Base-by-base conservation (phyloP, 148 eudicot species). In the Nyssa sinensis region DNA sequence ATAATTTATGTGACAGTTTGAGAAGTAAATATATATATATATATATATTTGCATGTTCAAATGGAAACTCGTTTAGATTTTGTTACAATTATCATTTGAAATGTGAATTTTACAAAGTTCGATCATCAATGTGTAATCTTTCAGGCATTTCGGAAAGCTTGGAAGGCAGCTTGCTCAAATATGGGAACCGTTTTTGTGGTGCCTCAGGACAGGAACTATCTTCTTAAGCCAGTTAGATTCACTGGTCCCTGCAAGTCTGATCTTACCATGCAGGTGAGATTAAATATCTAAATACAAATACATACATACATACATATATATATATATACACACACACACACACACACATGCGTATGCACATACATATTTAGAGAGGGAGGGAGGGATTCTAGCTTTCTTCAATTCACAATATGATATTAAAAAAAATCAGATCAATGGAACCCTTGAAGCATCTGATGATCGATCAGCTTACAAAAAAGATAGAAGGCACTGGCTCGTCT, bases 101-200 rank as follows among this genome's bases (percentile, higher is more conserved):
- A 13, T 23, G 28, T 23, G 30, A 27, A 4, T n/a, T 60, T 2
- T 27, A 23, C 37, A 0, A 68, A 21, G 44, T 39, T 39, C 1
- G 6, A 12, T 1, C 44, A 39, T 39, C 3, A 7, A 39, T 39
- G 8, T 39, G 11, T 44, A 44, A 1, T 19, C 16, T 62, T 58
- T 51, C 73, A 91, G 94, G 97, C 97, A 74, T 92, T 92, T 78
- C 13, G 55, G 67, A 79, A 79, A 62, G 90, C 94, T 51, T 89
- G 97, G 97, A 71, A 79, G 11, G 33, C 72, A 73, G 92, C 92
- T 7, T 92, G 97, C 69, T 83, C 88, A 68, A 74, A 85, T 39
- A 59, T 58, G 24, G 70, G 39, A 23, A 73, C 77, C 60, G 80
- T 80, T 49, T 64, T 81, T 28, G 19, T 74, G 65, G 90, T 88